Evolutionary conservation across 129 eudicot genomes (phyloP).

Genomic region (Apium graveolens): DNA sequence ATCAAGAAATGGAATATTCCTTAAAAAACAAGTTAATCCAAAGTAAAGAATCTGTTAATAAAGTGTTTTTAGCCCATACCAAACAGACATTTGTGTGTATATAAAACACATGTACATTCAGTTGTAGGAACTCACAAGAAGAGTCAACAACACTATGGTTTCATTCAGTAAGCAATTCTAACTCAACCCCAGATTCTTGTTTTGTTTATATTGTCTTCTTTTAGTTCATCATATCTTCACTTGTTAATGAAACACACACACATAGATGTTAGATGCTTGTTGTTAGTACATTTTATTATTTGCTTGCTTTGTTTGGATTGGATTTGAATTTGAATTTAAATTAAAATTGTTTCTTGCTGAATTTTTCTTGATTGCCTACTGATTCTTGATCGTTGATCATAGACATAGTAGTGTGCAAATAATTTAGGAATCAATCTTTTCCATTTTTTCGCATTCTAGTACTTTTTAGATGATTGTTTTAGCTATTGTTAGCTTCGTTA

Average conservation of each 20-base stretch:
- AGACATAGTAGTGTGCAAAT: background rate
- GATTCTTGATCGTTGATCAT: background rate
- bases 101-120: background rate
- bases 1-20: conserved; percentile 9
- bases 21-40: background rate
- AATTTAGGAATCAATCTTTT: too few relatives aligned
- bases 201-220: background rate
- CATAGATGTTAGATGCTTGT: background rate
- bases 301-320: too few relatives aligned
- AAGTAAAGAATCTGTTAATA: background rate
- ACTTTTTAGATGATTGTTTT: background rate
- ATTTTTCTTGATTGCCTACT: background rate
- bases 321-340: background rate
- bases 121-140: background rate
- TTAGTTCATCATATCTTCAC: background rate
- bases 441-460: too few relatives aligned
- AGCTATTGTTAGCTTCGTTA: background rate
- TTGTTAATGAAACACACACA: background rate
- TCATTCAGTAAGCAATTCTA: conserved; percentile 9
- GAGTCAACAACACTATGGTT: conserved; percentile 14
- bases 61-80: background rate
- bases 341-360: background rate
- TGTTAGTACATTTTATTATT: background rate
- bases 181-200: background rate
- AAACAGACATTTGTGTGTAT: background rate